A percentile compares a stretch with the other conserved stretches of the same genome.
Conservation (phyloP, 2,329 filamentous ascomycete genomes). For the Stachybotrys chlorohalonatus region DNA sequence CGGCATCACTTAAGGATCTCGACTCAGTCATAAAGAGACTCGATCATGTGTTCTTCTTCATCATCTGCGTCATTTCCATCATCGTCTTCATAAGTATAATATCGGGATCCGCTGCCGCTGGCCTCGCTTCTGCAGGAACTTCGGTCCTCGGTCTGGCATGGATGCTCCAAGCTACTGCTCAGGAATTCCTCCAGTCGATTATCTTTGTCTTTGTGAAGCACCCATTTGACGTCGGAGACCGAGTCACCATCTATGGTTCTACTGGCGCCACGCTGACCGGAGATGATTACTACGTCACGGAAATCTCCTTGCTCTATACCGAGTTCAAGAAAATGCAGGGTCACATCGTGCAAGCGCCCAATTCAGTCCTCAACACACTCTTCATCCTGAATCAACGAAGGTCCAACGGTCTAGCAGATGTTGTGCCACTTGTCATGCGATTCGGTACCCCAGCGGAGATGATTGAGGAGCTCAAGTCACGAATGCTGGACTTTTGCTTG, state of each 20-base stretch:
- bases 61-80: conserved; percentile 71
- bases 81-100: conserved; percentile 85
- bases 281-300: conserved; percentile 94
- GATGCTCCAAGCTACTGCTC: conserved; percentile 85
- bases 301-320: conserved; percentile 86
- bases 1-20: conserved; percentile 86
- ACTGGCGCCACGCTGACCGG: conserved; percentile 69
- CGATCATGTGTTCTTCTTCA: conserved; percentile 79
- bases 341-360: conserved; percentile 90
- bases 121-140: conserved; percentile 82
- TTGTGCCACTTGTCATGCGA: conserved; percentile 73
- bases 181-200: conserved; percentile 88
- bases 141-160: conserved; percentile 83
- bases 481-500: conserved; percentile 74
- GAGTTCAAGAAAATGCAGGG: conserved; percentile 99
- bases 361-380: conserved; percentile 83
- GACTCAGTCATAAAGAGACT: conserved; percentile 90
- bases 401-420: conserved; percentile 80
- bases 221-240: conserved; percentile 91
- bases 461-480: conserved; percentile 72
- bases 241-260: conserved; percentile 85
- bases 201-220: conserved; percentile 97
- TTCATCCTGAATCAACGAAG: conserved; percentile 94
- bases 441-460: conserved; percentile 79
- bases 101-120: conserved; percentile 81